Evolutionary conservation across 768 basidiomycete species (phyloP).

Genomic region (Podaxis sp.): DNA sequence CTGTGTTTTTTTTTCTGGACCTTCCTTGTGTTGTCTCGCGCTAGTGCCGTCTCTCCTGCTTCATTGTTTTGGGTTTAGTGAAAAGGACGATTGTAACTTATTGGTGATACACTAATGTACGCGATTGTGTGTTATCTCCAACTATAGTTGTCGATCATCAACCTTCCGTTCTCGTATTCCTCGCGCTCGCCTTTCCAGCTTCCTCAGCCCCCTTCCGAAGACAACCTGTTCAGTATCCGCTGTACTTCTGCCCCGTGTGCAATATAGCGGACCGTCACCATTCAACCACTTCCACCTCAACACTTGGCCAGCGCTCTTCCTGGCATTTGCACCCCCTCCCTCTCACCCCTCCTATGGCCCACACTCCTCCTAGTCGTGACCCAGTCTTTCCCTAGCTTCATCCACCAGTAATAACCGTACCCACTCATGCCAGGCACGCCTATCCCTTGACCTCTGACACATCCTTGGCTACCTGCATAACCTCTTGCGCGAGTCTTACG

Average conservation of each 20-base stretch:
- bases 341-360: not conserved
- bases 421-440: conserved; percentile 40
- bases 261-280: conserved; percentile 39
- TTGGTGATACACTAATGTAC: not conserved
- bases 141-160: no score
- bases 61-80: not conserved
- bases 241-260: conserved; percentile 31
- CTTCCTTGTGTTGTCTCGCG: not conserved
- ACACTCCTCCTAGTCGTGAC: not conserved
- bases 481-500: conserved; percentile 28
- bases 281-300: conserved; percentile 37
- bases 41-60: no score
- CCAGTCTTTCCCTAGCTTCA: conserved; percentile 14
- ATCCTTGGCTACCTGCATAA: conserved; percentile 29
- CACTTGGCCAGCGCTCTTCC: conserved; percentile 2
- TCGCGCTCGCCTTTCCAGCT: not conserved
- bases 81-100: not conserved
- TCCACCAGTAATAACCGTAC: conserved; percentile 31
- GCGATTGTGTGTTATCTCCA: no score
- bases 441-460: conserved; percentile 21
- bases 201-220: conserved; percentile 11
- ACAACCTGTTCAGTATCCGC: conserved; percentile 36
- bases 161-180: not conserved
- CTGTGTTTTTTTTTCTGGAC: not conserved
- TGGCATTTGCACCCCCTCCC: not conserved